Conservation (phyloP, 1,139 yeast species). For the Diutina mesorugosa region DNA sequence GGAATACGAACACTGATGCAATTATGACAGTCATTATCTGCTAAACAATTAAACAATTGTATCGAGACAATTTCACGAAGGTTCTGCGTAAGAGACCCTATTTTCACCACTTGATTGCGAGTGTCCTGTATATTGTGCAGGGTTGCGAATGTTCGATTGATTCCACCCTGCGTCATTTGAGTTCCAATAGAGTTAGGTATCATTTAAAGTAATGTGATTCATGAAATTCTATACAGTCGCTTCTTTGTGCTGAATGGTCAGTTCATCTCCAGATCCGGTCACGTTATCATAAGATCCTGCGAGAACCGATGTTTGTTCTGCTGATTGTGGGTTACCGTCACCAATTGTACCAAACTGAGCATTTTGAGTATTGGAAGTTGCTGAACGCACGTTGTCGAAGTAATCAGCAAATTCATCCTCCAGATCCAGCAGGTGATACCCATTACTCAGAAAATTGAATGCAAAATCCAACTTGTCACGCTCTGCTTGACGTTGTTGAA, state of each 20-base stretch:
- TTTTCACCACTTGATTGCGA: background rate
- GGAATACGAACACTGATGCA: background rate
- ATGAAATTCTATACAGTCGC: background rate
- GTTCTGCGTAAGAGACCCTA: background rate
- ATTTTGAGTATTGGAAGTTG: background rate
- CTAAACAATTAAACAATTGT: background rate
- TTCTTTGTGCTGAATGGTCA: background rate
- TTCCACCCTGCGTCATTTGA: background rate
- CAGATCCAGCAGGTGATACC: background rate
- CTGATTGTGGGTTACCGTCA: background rate
- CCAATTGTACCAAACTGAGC: background rate
- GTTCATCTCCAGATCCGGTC: background rate
- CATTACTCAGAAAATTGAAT: background rate
- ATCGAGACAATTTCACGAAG: background rate
- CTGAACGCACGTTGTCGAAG: background rate
- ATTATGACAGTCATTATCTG: background rate
- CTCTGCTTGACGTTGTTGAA: background rate
- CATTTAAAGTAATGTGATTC: background rate
- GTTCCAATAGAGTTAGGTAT: background rate
- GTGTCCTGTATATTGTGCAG: background rate
- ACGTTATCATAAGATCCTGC: background rate
- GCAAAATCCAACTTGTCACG: constrained; percentile 1
- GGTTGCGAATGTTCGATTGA: background rate
- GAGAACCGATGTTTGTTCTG: background rate
- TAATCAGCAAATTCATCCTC: constrained; percentile 1